Evolutionary conservation across 306 rosid genomes (phyloP), one percentile per base, ranked within the genome.

Genomic region (Rosa persica): DNA sequence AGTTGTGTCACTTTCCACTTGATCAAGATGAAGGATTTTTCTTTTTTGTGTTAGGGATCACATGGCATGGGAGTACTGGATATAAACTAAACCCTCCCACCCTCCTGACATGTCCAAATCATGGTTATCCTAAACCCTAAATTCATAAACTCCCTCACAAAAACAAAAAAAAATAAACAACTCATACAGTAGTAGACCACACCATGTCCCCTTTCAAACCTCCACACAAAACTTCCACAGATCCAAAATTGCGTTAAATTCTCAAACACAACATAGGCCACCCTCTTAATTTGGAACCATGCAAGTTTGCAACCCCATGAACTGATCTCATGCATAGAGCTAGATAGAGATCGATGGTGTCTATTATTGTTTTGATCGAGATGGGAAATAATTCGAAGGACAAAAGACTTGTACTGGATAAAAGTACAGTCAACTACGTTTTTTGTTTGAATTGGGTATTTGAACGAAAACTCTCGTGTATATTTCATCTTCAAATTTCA

Each of bases 71-170:
- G 82, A 51, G 2, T 22, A 58, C 66, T 72, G 64, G 58, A 58
- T 34, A 79, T 62, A 79, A 71, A 79, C 67, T 36, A 62, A 62
- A 58, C 36, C 36, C 36, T n/a, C 36, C 36, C 36, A 23, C 36
- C 34, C 34, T 38, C 67, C 78, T 73, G 82, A 79, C 82, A 79
- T 65, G 82, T 79, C 78, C 82, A 73, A 72, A 79, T 79, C 82
- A 72, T 79, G 78, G 73, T 72, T 79, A 72, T 71, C 82, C 54
- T 71, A 78, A 48, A 72, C 73, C 52, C 73, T 58, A 19, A 19
- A 47, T 64, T 43, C 78, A 76, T 17, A 9, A n/a, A 27, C 38
- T 12, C 39, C 12, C 1, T 55, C 30, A 2, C 61, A 55, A 7
- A 20, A 55, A 8, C 25, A 34, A 61, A 61, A 5, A 61, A 60